Conservation (phyloP, 2,329 filamentous ascomycete species). For the Ophiostoma himal-ulmi region DNA sequence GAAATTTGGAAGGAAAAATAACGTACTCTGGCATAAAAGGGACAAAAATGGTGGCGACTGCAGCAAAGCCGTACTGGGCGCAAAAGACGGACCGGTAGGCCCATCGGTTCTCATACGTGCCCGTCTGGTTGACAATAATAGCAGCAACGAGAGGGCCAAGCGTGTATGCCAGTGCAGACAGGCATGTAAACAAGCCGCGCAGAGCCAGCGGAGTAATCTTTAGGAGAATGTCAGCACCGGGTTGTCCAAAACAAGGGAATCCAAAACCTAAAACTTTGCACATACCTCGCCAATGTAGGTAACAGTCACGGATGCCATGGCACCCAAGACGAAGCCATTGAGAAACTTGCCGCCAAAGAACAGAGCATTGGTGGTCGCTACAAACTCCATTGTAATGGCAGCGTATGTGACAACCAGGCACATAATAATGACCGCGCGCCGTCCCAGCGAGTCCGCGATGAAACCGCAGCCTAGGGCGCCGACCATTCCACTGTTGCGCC, state of each 20-base stretch:
- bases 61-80: constrained; percentile 30
- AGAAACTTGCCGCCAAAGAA: constrained; percentile 38
- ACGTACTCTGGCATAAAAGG: constrained; percentile 24
- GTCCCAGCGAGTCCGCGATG: too few relatives aligned
- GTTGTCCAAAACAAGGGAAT: too few relatives aligned
- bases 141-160: constrained; percentile 27
- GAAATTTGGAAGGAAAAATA: too few relatives aligned
- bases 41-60: constrained; percentile 24
- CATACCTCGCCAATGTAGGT: constrained; percentile 27
- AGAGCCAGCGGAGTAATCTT: too few relatives aligned
- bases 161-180: constrained; percentile 25
- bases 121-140: constrained; percentile 28
- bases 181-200: constrained; percentile 27
- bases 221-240: too few relatives aligned
- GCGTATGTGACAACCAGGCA: too few relatives aligned
- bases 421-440: too few relatives aligned
- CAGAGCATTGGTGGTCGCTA: constrained; percentile 34
- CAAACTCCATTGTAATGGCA: constrained; percentile 29
- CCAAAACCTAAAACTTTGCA: too few relatives aligned
- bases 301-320: constrained; percentile 22
- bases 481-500: too few relatives aligned
- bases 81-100: constrained; percentile 28
- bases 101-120: constrained; percentile 16
- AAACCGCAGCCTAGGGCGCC: too few relatives aligned
- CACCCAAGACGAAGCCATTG: constrained; percentile 33